Percentiles rank a stretch among this genome's conserved stretches.
Evolutionary conservation across 2,329 filamentous ascomycete genomes (phyloP).

Genomic region (Colletotrichum godetiae): DNA sequence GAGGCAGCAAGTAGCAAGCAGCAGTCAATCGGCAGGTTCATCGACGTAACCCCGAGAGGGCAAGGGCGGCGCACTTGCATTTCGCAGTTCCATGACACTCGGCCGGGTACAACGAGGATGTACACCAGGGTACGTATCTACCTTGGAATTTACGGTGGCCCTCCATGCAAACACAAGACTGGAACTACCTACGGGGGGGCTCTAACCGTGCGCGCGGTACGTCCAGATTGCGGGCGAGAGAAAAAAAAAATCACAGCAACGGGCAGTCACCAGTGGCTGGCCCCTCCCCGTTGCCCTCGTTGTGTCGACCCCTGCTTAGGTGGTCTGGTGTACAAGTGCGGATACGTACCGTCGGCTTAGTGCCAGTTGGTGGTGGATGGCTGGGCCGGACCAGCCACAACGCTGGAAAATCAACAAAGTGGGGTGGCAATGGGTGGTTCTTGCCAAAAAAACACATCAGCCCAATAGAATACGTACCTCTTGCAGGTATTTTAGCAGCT

Average conservation of each 20-base stretch:
- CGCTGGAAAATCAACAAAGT: not conserved
- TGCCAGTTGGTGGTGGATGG: not conserved
- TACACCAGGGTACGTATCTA: not conserved
- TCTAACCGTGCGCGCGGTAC: conserved; percentile 44
- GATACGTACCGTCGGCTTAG: not conserved
- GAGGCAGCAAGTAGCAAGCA: not conserved
- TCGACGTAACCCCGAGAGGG: not conserved
- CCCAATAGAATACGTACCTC: conserved; percentile 10
- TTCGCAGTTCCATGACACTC: not conserved
- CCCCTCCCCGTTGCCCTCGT: conserved; percentile 23
- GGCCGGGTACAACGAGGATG: not conserved
- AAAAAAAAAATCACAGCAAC: not conserved
- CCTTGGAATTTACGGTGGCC: not conserved
- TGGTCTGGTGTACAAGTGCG: not conserved
- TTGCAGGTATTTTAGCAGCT: not conserved
- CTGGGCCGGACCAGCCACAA: conserved; percentile 19
- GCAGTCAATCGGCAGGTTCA: not conserved
- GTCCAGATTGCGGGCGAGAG: conserved; percentile 4
- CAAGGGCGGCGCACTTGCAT: not conserved
- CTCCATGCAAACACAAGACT: conserved; percentile 24
- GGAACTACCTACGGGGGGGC: conserved; percentile 21
- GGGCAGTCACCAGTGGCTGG: not conserved
- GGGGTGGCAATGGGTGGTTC: not conserved
- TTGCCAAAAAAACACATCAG: not conserved
- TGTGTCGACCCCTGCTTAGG: conserved; percentile 4